Evolutionary conservation across 2,329 filamentous ascomycete genomes (phyloP).

Genomic region (Colletotrichum lupini): DNA sequence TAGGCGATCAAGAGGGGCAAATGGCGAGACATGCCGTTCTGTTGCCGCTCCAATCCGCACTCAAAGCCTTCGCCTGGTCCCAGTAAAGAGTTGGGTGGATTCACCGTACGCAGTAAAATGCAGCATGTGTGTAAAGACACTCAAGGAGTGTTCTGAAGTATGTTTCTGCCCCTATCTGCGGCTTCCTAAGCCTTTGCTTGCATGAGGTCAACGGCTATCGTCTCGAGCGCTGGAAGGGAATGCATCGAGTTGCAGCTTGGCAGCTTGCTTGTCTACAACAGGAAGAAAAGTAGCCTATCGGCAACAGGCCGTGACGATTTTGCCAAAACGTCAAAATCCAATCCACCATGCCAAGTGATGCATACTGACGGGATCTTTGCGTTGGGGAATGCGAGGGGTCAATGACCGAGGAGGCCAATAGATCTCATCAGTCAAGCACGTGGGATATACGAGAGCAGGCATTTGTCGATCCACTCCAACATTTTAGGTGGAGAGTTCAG

Average conservation of each 20-base stretch:
- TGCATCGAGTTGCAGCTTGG: slow-evolving; percentile 12
- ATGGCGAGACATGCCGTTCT: neutral
- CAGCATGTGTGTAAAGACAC: neutral
- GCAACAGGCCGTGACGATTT: slow-evolving; percentile 21
- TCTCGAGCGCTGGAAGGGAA: neutral
- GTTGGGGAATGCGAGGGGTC: neutral
- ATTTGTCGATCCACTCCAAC: slow-evolving; percentile 26
- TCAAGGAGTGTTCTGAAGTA: neutral
- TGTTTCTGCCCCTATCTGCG: neutral
- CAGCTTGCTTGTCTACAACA: slow-evolving; percentile 21
- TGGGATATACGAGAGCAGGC: slow-evolving; percentile 22
- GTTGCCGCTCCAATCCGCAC: slow-evolving; percentile 23
- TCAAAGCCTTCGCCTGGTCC: neutral
- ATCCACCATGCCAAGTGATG: slow-evolving; percentile 10
- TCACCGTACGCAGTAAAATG: neutral
- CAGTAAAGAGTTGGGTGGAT: neutral
- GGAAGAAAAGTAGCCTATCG: slow-evolving; percentile 11
- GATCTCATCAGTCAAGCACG: slow-evolving; percentile 18
- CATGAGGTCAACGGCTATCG: neutral
- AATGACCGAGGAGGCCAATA: slow-evolving; percentile 14
- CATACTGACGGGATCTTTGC: slow-evolving; percentile 7
- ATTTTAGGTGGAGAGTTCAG: slow-evolving; percentile 15
- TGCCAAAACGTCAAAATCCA: neutral
- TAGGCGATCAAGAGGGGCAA: slow-evolving; percentile 1
- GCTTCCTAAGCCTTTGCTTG: neutral